phyloP scores from a whole-genome alignment of 2,329 filamentous ascomycete genomes.

The Parastagonospora avenae region DNA sequence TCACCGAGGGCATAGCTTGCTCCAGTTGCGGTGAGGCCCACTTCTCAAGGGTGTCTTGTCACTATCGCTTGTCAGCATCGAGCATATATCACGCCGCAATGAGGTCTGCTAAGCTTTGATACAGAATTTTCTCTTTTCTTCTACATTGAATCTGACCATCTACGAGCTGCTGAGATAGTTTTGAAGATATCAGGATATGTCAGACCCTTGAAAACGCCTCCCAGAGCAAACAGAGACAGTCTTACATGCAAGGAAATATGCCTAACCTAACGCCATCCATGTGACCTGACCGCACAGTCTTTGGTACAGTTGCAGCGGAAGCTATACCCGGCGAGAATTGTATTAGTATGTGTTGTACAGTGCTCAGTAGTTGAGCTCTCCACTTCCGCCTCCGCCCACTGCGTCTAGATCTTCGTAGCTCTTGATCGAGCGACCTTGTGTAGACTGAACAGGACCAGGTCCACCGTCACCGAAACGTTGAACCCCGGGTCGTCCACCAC shows the following conservation, averaged over 20 bases:
- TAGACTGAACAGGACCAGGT: conserved; percentile 85
- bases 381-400: conserved; percentile 63
- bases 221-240: conserved; percentile 10
- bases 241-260: conserved; percentile 12
- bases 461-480: conserved; percentile 79
- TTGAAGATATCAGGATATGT: conserved; percentile 5
- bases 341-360: background rate
- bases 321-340: no score
- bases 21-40: no score
- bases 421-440: conserved; percentile 89
- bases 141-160: background rate
- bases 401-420: conserved; percentile 98
- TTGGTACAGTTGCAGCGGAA: no score
- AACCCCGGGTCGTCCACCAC: conserved; percentile 52
- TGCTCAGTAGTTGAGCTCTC: conserved; percentile 84
- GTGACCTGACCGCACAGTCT: conserved; percentile 8
- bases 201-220: conserved; percentile 9
- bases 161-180: background rate
- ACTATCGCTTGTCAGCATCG: conserved; percentile 4
- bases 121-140: background rate
- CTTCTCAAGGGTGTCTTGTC: background rate
- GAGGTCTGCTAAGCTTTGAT: background rate
- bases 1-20: no score
- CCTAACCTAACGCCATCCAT: conserved; percentile 22
- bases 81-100: background rate